Conservation (phyloP, 768 basidiomycete genomes). For the Psilocybe cyanescens region DNA sequence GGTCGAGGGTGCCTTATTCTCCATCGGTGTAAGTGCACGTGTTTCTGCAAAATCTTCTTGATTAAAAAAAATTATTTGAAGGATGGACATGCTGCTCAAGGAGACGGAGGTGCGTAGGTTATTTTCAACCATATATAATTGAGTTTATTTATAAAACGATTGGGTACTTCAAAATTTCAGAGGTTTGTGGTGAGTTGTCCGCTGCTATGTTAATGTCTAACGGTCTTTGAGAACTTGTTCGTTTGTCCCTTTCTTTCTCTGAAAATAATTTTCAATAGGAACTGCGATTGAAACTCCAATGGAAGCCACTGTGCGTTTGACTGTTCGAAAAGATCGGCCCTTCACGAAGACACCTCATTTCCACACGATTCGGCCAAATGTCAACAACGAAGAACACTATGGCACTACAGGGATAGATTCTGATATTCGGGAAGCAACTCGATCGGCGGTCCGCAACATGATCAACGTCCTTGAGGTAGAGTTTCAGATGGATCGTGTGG, state of each 20-base stretch:
- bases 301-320: conserved; percentile 55
- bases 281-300: conserved; percentile 70
- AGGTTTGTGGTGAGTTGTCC: conserved; percentile 56
- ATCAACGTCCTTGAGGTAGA: conserved; percentile 52
- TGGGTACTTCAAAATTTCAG: conserved; percentile 29
- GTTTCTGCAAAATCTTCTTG: neutral
- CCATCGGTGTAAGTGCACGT: conserved; percentile 52
- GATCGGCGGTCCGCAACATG: conserved; percentile 61
- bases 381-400: conserved; percentile 47
- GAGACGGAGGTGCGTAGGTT: conserved; percentile 57
- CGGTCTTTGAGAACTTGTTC: neutral
- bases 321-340: conserved; percentile 57
- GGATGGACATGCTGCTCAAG: conserved; percentile 72
- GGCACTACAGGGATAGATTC: conserved; percentile 61
- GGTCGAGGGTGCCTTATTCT: conserved; percentile 63
- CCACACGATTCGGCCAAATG: conserved; percentile 33
- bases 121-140: neutral
- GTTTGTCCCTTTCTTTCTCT: neutral
- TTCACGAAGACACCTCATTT: conserved; percentile 66
- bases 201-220: no score
- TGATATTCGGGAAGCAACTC: conserved; percentile 59
- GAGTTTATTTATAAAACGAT: neutral
- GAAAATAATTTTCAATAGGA: conserved; percentile 33
- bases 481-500: conserved; percentile 44
- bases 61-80: conserved; percentile 22